Evolutionary conservation across 2,329 filamentous ascomycete species (phyloP).

Genomic region (Zasmidium citrigriseum): DNA sequence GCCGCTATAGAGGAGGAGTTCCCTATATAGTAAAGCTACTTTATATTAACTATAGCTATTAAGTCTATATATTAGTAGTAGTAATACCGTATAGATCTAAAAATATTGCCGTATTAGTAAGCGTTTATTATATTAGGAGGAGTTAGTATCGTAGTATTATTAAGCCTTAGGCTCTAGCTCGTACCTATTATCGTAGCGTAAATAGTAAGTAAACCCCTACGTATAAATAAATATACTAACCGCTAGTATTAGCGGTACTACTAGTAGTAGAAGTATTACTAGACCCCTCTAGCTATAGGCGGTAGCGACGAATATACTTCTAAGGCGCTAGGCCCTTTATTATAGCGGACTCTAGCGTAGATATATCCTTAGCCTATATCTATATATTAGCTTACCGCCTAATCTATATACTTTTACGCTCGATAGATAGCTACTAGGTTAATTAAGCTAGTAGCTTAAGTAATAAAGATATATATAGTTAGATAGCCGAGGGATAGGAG

Average conservation of each 20-base stretch:
- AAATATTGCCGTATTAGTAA: not conserved
- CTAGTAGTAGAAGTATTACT: not conserved
- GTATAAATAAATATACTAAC: not conserved
- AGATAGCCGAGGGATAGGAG: too few relatives aligned
- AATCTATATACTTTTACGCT: too few relatives aligned
- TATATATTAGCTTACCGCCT: not conserved
- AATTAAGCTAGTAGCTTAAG: not conserved
- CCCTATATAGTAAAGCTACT: not conserved
- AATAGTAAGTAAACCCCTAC: not conserved
- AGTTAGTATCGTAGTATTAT: not conserved
- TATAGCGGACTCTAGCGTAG: not conserved
- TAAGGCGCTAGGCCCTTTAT: not conserved
- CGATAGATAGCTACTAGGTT: too few relatives aligned
- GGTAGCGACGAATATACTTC: not conserved
- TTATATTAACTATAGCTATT: not conserved
- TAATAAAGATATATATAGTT: too few relatives aligned
- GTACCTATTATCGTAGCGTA: not conserved
- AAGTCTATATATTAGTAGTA: not conserved
- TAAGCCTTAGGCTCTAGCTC: not conserved
- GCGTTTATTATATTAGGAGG: not conserved
- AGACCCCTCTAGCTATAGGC: too few relatives aligned
- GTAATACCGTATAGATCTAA: not conserved
- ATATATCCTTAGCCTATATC: not conserved
- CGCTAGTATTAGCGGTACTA: too few relatives aligned
- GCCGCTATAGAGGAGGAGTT: not conserved